A percentile compares a stretch with the other conserved stretches of the same genome.
These are phyloP conservation scores for Epichloe gansuensis DNA, from an alignment of 2,329 filamentous ascomycete species.

Conservation along the genomic window DNA sequence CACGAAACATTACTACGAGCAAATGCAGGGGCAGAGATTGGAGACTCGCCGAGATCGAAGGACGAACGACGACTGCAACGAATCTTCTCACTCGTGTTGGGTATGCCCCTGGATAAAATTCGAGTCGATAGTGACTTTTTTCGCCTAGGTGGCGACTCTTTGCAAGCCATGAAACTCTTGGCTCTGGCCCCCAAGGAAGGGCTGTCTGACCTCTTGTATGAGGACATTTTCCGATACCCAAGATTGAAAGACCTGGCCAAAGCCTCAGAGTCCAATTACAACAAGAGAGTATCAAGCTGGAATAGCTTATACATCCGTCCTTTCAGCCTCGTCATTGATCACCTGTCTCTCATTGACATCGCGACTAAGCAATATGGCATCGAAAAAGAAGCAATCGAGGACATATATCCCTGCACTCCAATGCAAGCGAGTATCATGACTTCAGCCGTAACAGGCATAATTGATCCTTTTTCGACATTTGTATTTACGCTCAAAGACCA, in stretches of 20 bases:
- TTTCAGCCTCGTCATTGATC: neutral
- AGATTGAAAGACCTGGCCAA: constrained; percentile 3
- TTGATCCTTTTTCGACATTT: neutral
- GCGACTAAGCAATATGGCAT: neutral
- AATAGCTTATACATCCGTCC: neutral
- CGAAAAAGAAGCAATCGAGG: neutral
- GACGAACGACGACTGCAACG: neutral
- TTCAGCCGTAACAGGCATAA: neutral
- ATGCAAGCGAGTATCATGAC: neutral
- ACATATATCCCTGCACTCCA: neutral
- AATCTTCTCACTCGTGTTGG: constrained; percentile 9
- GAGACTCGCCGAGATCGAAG: neutral
- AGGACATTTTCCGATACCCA: constrained; percentile 3
- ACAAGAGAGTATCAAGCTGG: too few relatives aligned
- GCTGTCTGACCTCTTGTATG: neutral
- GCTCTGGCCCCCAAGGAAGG: neutral
- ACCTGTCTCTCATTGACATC: neutral
- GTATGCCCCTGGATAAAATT: constrained; percentile 14
- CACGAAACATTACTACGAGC: neutral
- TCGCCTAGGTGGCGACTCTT: constrained; percentile 30
- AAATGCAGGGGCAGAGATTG: neutral
- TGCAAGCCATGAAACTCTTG: constrained; percentile 31
- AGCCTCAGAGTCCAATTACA: neutral
- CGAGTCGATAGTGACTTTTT: constrained; percentile 25
- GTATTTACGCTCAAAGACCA: neutral